Evolutionary conservation across 495 filamentous ascomycete species (phyloP), one percentile per base, ranked within the genome.

Genomic region (Penicillium robsamsonii): DNA sequence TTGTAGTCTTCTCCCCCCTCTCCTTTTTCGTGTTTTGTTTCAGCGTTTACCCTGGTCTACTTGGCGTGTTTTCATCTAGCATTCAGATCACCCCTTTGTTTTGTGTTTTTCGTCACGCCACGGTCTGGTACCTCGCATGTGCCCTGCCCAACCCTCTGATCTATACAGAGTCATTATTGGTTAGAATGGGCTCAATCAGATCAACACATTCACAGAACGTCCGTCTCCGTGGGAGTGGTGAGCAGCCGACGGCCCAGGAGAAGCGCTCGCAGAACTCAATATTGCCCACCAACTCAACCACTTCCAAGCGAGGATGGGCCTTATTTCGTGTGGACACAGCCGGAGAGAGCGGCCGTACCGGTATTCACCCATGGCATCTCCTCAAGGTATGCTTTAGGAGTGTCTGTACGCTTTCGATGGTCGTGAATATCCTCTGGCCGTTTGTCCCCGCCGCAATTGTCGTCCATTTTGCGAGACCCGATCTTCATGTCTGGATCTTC

Each of bases 341-440:
- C 40, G 85, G 86, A 33, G 86, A 90, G 66, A 84, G 80, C 64
- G 86, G 86, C 6, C 74, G 87, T 38, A 74, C 58, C 6, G 84
- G 86, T 18, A 66, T 89, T 22, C 79, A 89, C 62, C 84, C 84
- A 1, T 52, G 75, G 44, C 75, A 82, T 44, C 86, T 89, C 62
- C 57, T 87, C 27, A 72, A 68, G 47, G 85, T 89, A 33, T 81
- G 79, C 65, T 85, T 82, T 63, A 70, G 73, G 50, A 84, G 82
- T 65, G 77, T 78, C n/a, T 81, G 81, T 56, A 81, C 65, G 12
- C 53, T 79, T 2, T 83, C 80, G 6, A 81, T 79, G 75, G 57
- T 74, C 9, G 82, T 86, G 37, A 88, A 90, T 59, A 53, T 89
- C 9, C 79, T 92, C n/a, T 90, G 88, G 88, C 88, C 88, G 2